Percentiles rank a stretch among this genome's conserved stretches.
Conservation (phyloP, 306 rosid species). For the Lupinus albus region DNA sequence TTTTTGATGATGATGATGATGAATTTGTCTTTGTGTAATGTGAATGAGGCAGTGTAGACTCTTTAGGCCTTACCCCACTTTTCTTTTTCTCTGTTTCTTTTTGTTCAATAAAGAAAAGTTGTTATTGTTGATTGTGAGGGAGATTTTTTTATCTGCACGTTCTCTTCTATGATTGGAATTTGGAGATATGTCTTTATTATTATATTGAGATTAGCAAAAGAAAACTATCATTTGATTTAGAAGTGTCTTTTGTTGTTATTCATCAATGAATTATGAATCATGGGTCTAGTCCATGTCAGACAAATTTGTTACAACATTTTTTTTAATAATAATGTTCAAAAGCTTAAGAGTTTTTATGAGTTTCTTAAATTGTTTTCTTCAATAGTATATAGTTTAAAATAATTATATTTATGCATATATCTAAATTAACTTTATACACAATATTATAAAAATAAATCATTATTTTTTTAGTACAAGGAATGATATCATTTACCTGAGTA, state of each 20-base stretch:
- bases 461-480: too few species aligned
- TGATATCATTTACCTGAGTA: background rate
- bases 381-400: background rate
- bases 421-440: too few species aligned
- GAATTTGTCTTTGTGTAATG: too few species aligned
- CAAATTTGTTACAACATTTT: background rate
- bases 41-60: background rate
- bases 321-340: too few species aligned
- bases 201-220: background rate
- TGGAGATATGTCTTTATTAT: background rate
- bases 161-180: background rate
- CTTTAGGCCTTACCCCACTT: background rate
- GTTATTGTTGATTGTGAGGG: background rate
- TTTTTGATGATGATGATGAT: too few species aligned
- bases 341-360: too few species aligned
- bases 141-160: background rate
- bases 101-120: background rate
- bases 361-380: too few species aligned
- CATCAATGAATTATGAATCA: background rate
- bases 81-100: background rate
- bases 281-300: constrained; percentile 3
- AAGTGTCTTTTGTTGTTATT: background rate
- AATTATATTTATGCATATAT: background rate
- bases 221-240: background rate
- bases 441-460: background rate